Base-by-base conservation (phyloP, 202 grass and related monocot genomes). In the Zoysia matrella region DNA sequence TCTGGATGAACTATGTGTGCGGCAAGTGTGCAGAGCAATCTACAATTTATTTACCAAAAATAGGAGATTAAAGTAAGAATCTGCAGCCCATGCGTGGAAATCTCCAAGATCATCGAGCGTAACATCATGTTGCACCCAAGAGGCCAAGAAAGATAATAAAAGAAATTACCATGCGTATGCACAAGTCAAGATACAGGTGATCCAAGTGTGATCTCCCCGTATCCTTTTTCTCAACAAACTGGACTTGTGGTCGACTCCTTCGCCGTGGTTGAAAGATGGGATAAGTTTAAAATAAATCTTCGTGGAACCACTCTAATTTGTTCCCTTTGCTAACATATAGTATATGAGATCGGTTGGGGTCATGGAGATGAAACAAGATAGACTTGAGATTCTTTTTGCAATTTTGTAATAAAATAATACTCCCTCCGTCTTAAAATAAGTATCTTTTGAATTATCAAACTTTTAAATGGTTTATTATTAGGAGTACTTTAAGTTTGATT, bases 121-220 rank as follows among this genome's bases (percentile, higher is more conserved):
- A 52, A 52, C 74, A 83, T 73, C 68, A 11, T 68, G 74, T 12
- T 68, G 42, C 39, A 6, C 9, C 22, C 22, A 30, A 30, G 22
- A 30, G 22, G 22, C 6, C 44, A 15, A 52, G 2, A n/a, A 41
- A 0, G 52, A 80, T 61, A 83, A 73, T 47, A 22, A 73, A 68
- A 46, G 16, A 84, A 69, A 54, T 74, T 50, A 70, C 48, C 64
- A 16, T 64, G 47, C 55, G 55, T 13, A 45, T 15, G 2, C 47
- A 2, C 39, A 63, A 41, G 86, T 73, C 80, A 73, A 83, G 71
- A 64, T 43, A 49, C 16, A 16, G 65, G 36, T 81, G 87, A 81
- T 30, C 22, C 14, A 81, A n/a, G 44, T 52, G 30, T 72, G 76
- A 72, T 80, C 71, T 81, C 60, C 72, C 4, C 41, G 5, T 1